Evolutionary conservation across 495 filamentous ascomycete genomes (phyloP).

Genomic region (Collariella sp.): DNA sequence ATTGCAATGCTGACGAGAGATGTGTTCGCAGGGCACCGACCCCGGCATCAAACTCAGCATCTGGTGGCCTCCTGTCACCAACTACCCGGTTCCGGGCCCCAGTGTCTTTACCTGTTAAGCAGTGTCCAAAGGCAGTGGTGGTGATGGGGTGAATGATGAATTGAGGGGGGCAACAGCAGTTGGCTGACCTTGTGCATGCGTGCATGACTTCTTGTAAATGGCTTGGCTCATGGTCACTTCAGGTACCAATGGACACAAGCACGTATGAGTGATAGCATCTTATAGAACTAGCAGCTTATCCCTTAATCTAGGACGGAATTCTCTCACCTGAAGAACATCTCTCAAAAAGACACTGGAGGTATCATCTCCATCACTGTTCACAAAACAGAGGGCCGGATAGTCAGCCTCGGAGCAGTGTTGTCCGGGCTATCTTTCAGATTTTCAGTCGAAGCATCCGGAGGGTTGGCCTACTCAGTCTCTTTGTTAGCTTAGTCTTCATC

Average conservation of each 20-base stretch:
- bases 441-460: background rate
- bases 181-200: background rate
- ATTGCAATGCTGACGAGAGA: background rate
- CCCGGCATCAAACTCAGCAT: conserved; percentile 43
- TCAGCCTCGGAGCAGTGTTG: background rate
- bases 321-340: background rate
- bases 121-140: background rate
- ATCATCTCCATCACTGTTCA: background rate
- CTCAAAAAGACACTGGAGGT: background rate
- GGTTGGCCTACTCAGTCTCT: background rate
- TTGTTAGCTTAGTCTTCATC: background rate
- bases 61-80: conserved; percentile 34
- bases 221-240: background rate
- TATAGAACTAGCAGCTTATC: background rate
- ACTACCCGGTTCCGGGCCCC: conserved; percentile 35
- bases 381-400: background rate
- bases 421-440: background rate
- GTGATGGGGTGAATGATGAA: background rate
- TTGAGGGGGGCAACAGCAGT: background rate
- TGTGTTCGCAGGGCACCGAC: conserved; percentile 20
- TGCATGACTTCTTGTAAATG: conserved; percentile 5
- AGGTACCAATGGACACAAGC: no score
- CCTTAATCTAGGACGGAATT: background rate
- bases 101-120: conserved; percentile 26
- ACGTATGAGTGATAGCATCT: no score